Base-by-base conservation (phyloP, 495 filamentous ascomycete genomes). In the Aspergillus coremiiformis region DNA sequence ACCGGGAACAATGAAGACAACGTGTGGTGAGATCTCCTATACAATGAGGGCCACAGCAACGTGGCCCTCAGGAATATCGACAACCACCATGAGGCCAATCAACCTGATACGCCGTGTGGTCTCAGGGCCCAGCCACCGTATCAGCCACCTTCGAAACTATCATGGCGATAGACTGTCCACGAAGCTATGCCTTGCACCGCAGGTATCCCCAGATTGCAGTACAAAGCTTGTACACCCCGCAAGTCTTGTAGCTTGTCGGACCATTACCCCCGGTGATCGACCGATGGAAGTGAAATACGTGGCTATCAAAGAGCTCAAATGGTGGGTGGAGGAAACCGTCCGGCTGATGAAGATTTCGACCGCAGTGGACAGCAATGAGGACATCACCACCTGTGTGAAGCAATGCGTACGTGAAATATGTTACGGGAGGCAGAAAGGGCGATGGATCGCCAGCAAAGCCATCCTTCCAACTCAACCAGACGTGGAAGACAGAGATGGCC, bases 251-350 rank as follows among this genome's bases (percentile, higher is more conserved):
- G 46, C 30, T 12, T 9, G 21, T 21, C 27, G 19, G 17, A 48
- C 30, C 1, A 48, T 37, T 14, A 23, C 46, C 10, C n/a, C 10
- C 3, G 30, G 46, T 11, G 6, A 22, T 7, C 46, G 46, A 3
- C 10, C 27, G 0, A 37, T 21, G 32, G 29, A 48, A 33, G 14
- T 22, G 14, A 48, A 37, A 26, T 22, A 39, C 20, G 19, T 37
- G n/a, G 30, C 24, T 1, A 15, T 48, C 30, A 35, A 39, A 48
- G 15, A 48, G 29, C 17, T 48, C 29, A 37, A 17, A 21, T 48
- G 46, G 46, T 21, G 30, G 19, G 46, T 48, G n/a, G 46, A 48
- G n/a, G 46, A 48, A 19, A 48, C 46, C 6, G 19, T 37, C n/a
- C 19, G 33, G 6, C 8, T 41, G 6, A 12, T 41, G 37, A 6